These are phyloP conservation scores for Pyrenopolyporus hunteri DNA, from an alignment of 495 filamentous ascomycete genomes.

Conservation along the genomic window DNA sequence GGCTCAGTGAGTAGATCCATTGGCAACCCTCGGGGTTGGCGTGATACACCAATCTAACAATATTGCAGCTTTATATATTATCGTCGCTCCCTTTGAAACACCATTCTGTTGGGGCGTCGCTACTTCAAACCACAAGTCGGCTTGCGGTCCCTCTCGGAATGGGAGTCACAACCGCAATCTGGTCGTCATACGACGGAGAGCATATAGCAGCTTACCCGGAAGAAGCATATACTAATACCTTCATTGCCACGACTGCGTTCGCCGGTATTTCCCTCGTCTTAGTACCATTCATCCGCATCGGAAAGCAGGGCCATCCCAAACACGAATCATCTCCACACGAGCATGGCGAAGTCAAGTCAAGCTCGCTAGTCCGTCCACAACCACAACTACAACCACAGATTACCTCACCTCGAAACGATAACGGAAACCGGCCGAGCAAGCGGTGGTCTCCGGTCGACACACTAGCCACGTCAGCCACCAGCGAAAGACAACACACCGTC, in stretches of 20 bases:
- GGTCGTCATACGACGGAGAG: slow-evolving; percentile 37
- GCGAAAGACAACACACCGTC: slow-evolving; percentile 27
- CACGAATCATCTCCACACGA: background rate
- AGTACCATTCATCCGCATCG: slow-evolving; percentile 46
- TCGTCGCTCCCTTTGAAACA: slow-evolving; percentile 41
- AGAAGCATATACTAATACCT: slow-evolving; percentile 44
- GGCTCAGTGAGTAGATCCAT: slow-evolving; percentile 39
- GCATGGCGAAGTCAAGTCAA: background rate
- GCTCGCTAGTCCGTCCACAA: background rate
- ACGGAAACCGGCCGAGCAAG: slow-evolving; percentile 37
- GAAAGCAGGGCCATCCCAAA: slow-evolving; percentile 34
- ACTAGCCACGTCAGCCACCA: slow-evolving; percentile 25
- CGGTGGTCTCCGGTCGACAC: slow-evolving; percentile 42
- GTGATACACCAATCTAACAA: slow-evolving; percentile 16
- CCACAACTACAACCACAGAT: slow-evolving; percentile 15
- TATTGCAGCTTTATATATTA: slow-evolving; percentile 35
- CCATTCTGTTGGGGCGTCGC: slow-evolving; percentile 45
- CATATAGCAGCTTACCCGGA: slow-evolving; percentile 26
- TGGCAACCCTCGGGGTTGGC: background rate
- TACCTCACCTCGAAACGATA: slow-evolving; percentile 16
- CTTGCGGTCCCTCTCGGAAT: slow-evolving; percentile 47
- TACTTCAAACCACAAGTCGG: slow-evolving; percentile 46
- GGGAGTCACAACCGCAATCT: slow-evolving; percentile 44
- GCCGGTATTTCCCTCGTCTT: slow-evolving; percentile 39
- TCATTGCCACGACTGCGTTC: slow-evolving; percentile 43